Evolutionary conservation across 345 rosid species (phyloP).

Genomic region (Aurinia saxatilis): DNA sequence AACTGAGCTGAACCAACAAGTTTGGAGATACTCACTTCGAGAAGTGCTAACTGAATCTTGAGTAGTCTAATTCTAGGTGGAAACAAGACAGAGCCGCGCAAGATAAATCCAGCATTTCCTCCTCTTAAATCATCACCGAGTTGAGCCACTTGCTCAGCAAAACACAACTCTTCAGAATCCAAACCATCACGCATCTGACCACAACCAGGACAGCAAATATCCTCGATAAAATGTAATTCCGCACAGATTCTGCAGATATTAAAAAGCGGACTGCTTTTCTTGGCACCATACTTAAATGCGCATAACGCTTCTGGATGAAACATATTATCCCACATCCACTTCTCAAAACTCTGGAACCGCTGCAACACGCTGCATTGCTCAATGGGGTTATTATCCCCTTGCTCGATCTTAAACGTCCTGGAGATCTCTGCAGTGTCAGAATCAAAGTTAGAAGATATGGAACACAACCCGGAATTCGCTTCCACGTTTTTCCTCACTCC

Average conservation of each 20-base stretch:
- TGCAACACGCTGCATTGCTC: conserved; percentile 40
- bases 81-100: conserved; percentile 29
- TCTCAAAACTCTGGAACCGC: conserved; percentile 72
- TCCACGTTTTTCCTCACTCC: conserved; percentile 36
- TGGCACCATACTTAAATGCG: conserved; percentile 54
- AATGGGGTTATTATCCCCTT: conserved; percentile 42
- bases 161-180: conserved; percentile 25
- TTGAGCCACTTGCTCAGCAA: conserved; percentile 42
- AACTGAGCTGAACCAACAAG: too few relatives aligned
- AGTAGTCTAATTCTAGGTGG: conserved; percentile 56
- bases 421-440: conserved; percentile 48
- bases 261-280: conserved; percentile 42
- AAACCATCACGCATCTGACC: conserved; percentile 27
- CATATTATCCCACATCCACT: conserved; percentile 56
- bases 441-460: conserved; percentile 27
- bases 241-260: conserved; percentile 49
- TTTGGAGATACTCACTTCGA: conserved; percentile 46
- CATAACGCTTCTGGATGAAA: conserved; percentile 29
- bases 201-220: conserved; percentile 47
- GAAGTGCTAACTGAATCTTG: conserved; percentile 53
- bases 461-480: not conserved
- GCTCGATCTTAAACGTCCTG: conserved; percentile 49
- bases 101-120: conserved; percentile 13
- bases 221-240: conserved; percentile 37
- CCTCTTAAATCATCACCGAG: conserved; percentile 26